Conservation (phyloP, 2,329 filamentous ascomycete genomes). For the Clarireedia sp. region DNA sequence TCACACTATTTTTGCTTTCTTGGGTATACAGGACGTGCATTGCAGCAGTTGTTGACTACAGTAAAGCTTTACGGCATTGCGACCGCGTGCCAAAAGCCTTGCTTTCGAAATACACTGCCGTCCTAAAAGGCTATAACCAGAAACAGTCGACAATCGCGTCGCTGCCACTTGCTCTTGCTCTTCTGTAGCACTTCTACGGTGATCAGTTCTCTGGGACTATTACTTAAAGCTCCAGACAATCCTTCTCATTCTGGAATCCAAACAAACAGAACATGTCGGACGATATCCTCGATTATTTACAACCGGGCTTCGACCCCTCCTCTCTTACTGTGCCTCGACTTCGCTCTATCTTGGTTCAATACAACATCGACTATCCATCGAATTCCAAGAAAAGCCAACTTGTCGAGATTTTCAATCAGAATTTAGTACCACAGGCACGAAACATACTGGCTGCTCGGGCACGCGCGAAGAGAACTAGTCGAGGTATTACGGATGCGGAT, state of each 20-base stretch:
- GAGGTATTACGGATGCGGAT: constrained; percentile 66
- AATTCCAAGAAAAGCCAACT: constrained; percentile 89
- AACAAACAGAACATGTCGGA: constrained; percentile 8
- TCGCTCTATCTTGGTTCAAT: constrained; percentile 82
- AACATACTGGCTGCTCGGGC: constrained; percentile 69
- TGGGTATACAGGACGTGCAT: too few species aligned
- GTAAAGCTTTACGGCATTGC: constrained; percentile 8
- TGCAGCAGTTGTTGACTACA: background rate
- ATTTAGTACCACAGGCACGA: constrained; percentile 70
- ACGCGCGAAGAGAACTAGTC: constrained; percentile 76
- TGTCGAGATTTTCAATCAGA: constrained; percentile 71
- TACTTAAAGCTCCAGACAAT: background rate
- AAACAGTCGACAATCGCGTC: background rate
- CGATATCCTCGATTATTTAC: constrained; percentile 60
- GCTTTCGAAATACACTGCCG: background rate
- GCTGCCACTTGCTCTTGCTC: background rate
- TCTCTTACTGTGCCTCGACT: constrained; percentile 80
- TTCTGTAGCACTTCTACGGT: background rate
- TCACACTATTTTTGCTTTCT: too few species aligned
- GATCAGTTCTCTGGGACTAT: background rate
- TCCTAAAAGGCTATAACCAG: background rate
- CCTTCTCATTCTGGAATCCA: background rate
- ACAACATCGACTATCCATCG: constrained; percentile 77
- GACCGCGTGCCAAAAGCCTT: background rate
- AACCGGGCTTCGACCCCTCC: constrained; percentile 76